phyloP scores from a whole-genome alignment of 441 rosid species.

The Bruguiera hainesii region DNA sequence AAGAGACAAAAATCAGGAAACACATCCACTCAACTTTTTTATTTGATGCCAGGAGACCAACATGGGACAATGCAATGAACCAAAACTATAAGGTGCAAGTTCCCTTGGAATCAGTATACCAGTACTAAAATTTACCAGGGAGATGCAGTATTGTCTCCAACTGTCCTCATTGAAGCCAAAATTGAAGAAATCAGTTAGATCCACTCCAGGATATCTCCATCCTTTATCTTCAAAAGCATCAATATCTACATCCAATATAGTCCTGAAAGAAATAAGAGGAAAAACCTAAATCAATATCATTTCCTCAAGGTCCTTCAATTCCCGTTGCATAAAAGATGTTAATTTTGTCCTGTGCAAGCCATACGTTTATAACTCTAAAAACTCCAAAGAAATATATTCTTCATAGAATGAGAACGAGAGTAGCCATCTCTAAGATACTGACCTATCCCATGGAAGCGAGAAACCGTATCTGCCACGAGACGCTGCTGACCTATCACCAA shows the following conservation, averaged over 20 bases:
- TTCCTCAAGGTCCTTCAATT: too few species aligned
- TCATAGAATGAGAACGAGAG: not conserved
- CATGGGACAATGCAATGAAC: not conserved
- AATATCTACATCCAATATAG: conserved; percentile 43
- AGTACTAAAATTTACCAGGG: conserved; percentile 36
- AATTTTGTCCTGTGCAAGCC: not conserved
- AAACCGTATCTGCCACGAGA: conserved; percentile 37
- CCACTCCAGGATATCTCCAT: conserved; percentile 47
- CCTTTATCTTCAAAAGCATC: conserved; percentile 46
- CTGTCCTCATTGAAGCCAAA: conserved; percentile 50
- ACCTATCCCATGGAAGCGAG: conserved; percentile 62
- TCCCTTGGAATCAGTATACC: not conserved
- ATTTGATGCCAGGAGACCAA: conserved; percentile 7
- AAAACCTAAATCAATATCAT: not conserved
- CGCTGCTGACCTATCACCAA: conserved; percentile 24
- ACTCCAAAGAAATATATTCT: not conserved
- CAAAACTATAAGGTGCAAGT: not conserved
- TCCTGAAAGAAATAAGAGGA: conserved; percentile 32
- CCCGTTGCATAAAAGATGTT: too few species aligned
- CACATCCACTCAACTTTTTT: not conserved
- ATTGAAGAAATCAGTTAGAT: conserved; percentile 51
- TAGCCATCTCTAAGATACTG: conserved; percentile 24
- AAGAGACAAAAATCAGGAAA: not conserved
- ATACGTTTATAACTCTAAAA: not conserved
- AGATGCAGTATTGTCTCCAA: conserved; percentile 51